phyloP scores from a whole-genome alignment of 2,329 filamentous ascomycete genomes.

The Fusarium kyushuense region DNA sequence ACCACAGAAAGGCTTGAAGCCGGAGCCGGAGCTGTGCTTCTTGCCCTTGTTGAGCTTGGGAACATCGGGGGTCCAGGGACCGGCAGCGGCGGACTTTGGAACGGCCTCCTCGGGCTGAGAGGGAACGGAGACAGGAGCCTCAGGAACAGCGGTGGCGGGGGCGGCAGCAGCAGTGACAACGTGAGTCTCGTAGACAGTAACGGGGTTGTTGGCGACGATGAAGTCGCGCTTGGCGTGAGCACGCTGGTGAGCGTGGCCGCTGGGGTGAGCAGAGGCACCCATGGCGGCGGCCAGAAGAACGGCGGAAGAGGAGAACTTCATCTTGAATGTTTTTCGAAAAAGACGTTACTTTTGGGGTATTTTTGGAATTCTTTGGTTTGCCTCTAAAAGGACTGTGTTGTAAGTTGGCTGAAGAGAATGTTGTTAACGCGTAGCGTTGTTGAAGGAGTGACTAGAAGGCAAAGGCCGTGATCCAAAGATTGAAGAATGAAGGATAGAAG shows the following conservation, averaged over 20 bases:
- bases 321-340: slow-evolving; percentile 44
- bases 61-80: background rate
- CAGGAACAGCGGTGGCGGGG: slow-evolving; percentile 8
- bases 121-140: slow-evolving; percentile 2
- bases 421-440: slow-evolving; percentile 42
- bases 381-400: slow-evolving; percentile 42
- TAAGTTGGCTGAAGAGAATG: slow-evolving; percentile 46
- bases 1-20: slow-evolving; percentile 53
- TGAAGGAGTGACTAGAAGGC: slow-evolving; percentile 47
- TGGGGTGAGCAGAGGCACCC: slow-evolving; percentile 58
- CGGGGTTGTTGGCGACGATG: slow-evolving; percentile 53
- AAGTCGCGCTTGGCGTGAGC: slow-evolving; percentile 52
- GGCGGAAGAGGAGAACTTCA: slow-evolving; percentile 58
- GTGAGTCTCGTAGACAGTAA: slow-evolving; percentile 42
- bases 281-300: slow-evolving; percentile 56
- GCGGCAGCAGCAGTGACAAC: slow-evolving; percentile 18
- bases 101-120: slow-evolving; percentile 12
- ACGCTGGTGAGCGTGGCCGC: slow-evolving; percentile 54
- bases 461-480: slow-evolving; percentile 42
- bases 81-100: slow-evolving; percentile 8
- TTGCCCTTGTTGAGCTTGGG: slow-evolving; percentile 15
- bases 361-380: slow-evolving; percentile 44
- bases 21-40: slow-evolving; percentile 33
- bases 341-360: slow-evolving; percentile 36
- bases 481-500: slow-evolving; percentile 28